Evolutionary conservation across 306 rosid species (phyloP).

Genomic region (Abrus precatorius): DNA sequence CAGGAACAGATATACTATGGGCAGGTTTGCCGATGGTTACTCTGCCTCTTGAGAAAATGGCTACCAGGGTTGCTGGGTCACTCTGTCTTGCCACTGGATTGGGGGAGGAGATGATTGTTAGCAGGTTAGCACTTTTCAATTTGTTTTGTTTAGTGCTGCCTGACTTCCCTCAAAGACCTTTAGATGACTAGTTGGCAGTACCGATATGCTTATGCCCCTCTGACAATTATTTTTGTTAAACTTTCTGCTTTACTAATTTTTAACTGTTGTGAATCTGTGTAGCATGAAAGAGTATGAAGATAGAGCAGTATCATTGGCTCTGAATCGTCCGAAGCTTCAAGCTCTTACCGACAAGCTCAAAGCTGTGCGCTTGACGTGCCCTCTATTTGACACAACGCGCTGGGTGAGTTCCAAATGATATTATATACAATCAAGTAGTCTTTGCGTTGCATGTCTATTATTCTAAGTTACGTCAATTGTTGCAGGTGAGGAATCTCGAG

Average conservation of each 20-base stretch:
- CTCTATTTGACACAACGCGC: slow-evolving; percentile 91
- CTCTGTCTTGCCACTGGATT: slow-evolving; percentile 93
- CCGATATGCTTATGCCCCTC: neutral
- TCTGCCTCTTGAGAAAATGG: slow-evolving; percentile 97
- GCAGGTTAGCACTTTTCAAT: slow-evolving; percentile 57
- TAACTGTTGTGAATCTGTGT: slow-evolving; percentile 15
- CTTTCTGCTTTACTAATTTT: neutral
- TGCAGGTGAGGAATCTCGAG: slow-evolving; percentile 69
- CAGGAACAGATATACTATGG: slow-evolving; percentile 98
- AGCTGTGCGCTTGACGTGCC: slow-evolving; percentile 85
- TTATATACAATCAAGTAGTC: neutral
- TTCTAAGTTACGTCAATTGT: slow-evolving; percentile 16
- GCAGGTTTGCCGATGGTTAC: slow-evolving; percentile 99
- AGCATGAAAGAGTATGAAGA: slow-evolving; percentile 97
- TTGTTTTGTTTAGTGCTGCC: slow-evolving; percentile 4
- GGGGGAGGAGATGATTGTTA: slow-evolving; percentile 97
- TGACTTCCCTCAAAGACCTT: neutral
- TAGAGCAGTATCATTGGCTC: slow-evolving; percentile 85
- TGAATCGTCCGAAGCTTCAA: slow-evolving; percentile 82
- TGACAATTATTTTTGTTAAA: neutral
- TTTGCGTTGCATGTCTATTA: neutral
- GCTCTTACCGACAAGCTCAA: slow-evolving; percentile 82
- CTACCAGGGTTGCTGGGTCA: slow-evolving; percentile 99
- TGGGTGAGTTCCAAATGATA: slow-evolving; percentile 67
- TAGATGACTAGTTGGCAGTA: neutral